These are phyloP conservation scores for Didymella keratinophila DNA, from an alignment of 2,329 filamentous ascomycete genomes.

Conservation along the genomic window DNA sequence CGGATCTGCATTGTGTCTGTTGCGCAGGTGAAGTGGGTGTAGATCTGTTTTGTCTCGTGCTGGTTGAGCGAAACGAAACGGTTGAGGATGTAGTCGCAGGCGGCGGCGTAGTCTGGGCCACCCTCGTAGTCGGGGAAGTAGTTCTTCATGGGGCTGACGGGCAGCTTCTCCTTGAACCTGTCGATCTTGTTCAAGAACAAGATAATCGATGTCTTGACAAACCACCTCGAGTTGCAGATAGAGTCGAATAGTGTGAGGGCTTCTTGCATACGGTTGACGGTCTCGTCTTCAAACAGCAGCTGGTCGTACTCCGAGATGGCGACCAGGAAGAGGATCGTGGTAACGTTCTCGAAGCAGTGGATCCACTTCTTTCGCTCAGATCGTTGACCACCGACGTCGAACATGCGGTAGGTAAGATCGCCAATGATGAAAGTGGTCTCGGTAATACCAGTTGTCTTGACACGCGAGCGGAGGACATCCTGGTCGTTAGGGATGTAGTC, in stretches of 20 bases:
- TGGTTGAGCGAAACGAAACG: conserved; percentile 98
- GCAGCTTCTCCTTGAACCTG: conserved; percentile 77
- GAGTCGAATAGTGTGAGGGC: conserved; percentile 75
- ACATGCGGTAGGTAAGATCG: conserved; percentile 95
- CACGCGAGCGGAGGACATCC: conserved; percentile 92
- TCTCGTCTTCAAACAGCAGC: conserved; percentile 94
- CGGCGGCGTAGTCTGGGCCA: conserved; percentile 91
- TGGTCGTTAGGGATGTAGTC: conserved; percentile 96
- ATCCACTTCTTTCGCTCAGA: conserved; percentile 99
- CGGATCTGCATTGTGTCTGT: conserved; percentile 99
- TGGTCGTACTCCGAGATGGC: conserved; percentile 98
- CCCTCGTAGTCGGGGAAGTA: conserved; percentile 81
- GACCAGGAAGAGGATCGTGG: conserved; percentile 93
- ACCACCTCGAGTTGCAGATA: conserved; percentile 76
- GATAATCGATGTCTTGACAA: conserved; percentile 76
- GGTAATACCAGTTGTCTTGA: conserved; percentile 97
- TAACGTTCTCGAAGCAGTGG: conserved; percentile 98
- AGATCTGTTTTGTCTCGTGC: conserved; percentile 99
- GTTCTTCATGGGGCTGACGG: conserved; percentile 77
- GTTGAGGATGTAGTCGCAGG: conserved; percentile 99
- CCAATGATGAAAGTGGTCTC: conserved; percentile 96
- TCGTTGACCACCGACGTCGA: conserved; percentile 93
- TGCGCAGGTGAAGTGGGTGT: conserved; percentile 98
- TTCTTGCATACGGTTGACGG: conserved; percentile 78
- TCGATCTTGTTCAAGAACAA: conserved; percentile 80